phyloP scores from a whole-genome alignment of 495 filamentous ascomycete species.

The Aspergillus homomorphus region DNA sequence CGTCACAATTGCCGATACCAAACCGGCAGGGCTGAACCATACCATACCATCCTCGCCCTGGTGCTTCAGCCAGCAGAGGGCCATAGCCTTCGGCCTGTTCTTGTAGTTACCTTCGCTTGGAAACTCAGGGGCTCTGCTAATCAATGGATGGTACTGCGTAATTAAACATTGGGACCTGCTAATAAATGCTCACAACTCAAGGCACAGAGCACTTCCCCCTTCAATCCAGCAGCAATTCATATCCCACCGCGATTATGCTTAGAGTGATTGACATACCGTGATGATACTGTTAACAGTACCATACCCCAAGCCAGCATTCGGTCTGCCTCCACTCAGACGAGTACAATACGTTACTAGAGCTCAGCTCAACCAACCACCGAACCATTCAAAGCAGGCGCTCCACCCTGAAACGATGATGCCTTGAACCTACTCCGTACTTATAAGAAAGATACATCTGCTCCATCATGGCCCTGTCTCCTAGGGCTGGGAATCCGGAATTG shows the following conservation, averaged over 20 bases:
- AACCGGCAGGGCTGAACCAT: slow-evolving; percentile 24
- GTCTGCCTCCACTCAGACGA: neutral
- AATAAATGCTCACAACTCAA: too few species aligned
- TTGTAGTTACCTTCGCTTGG: too few species aligned
- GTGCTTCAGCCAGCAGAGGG: neutral
- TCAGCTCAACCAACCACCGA: neutral
- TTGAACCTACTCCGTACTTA: slow-evolving; percentile 12
- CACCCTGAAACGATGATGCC: slow-evolving; percentile 22
- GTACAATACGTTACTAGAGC: neutral
- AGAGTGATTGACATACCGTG: neutral
- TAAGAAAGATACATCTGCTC: neutral
- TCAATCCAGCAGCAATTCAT: too few species aligned
- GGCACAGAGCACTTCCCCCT: too few species aligned
- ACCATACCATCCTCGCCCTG: slow-evolving; percentile 6
- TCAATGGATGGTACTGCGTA: too few species aligned
- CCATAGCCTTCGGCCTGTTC: too few species aligned
- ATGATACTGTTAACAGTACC: neutral
- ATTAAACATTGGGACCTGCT: too few species aligned
- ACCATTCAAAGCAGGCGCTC: neutral
- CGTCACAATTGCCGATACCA: slow-evolving; percentile 9
- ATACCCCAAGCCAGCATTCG: neutral
- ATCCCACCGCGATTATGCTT: too few species aligned
- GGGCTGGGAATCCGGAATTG: neutral
- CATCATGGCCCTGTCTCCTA: neutral
- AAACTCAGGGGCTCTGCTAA: too few species aligned